Conservation (phyloP, 1,139 yeast genomes). For the Debaryomycetaceae sp. region DNA sequence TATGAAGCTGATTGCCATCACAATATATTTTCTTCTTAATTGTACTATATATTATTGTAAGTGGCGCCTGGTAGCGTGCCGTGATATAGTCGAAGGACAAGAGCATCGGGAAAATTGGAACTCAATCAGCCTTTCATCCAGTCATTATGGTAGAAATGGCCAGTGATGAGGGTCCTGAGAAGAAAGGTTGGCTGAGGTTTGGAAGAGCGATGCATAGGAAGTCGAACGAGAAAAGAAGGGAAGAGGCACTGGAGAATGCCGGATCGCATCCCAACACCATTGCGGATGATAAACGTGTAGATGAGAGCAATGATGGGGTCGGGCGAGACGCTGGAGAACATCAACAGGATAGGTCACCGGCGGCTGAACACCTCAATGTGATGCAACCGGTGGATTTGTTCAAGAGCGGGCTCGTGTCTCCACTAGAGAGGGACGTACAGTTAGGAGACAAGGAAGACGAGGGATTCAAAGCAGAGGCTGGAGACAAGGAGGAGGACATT, state of each 20-base stretch:
- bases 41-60: not conserved
- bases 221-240: not conserved
- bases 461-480: not conserved
- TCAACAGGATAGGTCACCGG: not conserved
- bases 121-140: not conserved
- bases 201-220: not conserved
- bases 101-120: not conserved
- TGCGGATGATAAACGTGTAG: too few species aligned
- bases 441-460: not conserved
- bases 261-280: too few species aligned
- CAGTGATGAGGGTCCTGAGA: not conserved
- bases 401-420: not conserved
- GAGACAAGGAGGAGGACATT: constrained; percentile 12
- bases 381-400: not conserved
- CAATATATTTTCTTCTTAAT: not conserved
- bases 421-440: not conserved
- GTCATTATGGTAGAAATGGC: not conserved
- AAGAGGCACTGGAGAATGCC: not conserved
- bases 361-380: not conserved
- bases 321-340: too few species aligned
- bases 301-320: too few species aligned
- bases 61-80: not conserved
- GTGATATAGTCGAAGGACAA: not conserved
- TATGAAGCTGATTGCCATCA: not conserved
- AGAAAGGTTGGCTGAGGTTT: not conserved